phyloP scores from a whole-genome alignment of 768 basidiomycete genomes.

The Tremella yokohamensis region DNA sequence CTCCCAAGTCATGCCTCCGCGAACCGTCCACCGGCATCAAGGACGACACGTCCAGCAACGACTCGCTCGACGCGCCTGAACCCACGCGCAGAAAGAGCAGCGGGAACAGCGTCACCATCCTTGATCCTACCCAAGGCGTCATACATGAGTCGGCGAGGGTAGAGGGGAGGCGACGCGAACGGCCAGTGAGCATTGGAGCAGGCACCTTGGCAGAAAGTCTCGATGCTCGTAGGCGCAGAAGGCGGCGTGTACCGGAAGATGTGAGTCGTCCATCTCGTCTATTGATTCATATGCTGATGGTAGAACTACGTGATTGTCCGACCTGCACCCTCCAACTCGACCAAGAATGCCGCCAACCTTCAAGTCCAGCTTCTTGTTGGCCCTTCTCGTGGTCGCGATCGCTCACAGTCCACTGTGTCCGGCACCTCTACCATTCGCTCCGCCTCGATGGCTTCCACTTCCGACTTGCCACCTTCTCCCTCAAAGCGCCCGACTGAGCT shows the following conservation, averaged over 20 bases:
- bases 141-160: not conserved
- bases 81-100: not conserved
- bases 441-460: conserved; percentile 1
- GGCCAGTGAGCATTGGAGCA: conserved; percentile 4
- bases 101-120: not conserved
- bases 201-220: not conserved
- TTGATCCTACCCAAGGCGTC: not conserved
- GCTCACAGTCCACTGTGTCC: conserved; percentile 19
- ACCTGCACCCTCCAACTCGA: conserved; percentile 71
- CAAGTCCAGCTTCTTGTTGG: conserved; percentile 77
- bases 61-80: conserved; percentile 10
- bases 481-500: not conserved
- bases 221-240: not conserved
- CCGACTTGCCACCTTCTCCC: conserved; percentile 7
- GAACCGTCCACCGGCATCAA: conserved; percentile 6
- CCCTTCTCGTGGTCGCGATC: conserved; percentile 18
- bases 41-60: conserved; percentile 9
- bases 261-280: conserved; percentile 4
- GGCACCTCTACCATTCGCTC: conserved; percentile 1
- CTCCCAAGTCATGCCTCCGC: conserved; percentile 8
- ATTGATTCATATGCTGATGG: not conserved
- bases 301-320: conserved; percentile 89
- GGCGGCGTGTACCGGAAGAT: conserved; percentile 3
- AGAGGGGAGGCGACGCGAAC: conserved; percentile 5
- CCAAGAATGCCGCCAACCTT: conserved; percentile 82